Percentiles rank a stretch among this genome's conserved stretches.
Evolutionary conservation across 768 basidiomycete genomes (phyloP).

Genomic region (Coprinellus aureogranulatus): DNA sequence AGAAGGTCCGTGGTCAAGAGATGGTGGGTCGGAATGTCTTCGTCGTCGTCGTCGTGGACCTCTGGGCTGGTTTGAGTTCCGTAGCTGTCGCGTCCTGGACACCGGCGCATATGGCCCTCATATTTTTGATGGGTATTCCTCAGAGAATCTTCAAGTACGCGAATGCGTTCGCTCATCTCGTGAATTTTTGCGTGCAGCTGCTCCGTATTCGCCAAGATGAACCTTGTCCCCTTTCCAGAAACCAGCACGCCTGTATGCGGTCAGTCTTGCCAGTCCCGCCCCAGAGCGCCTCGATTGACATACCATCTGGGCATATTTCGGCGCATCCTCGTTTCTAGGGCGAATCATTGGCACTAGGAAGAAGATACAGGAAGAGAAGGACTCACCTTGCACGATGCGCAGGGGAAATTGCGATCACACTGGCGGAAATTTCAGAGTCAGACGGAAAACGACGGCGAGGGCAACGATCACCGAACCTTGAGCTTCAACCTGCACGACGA

Average conservation of each 20-base stretch:
- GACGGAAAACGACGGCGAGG: constrained; percentile 3
- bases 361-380: neutral
- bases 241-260: constrained; percentile 52
- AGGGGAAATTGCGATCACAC: constrained; percentile 55
- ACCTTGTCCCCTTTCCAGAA: constrained; percentile 65
- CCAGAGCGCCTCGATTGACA: constrained; percentile 8
- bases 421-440: constrained; percentile 20
- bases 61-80: constrained; percentile 13
- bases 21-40: constrained; percentile 40
- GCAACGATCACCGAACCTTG: constrained; percentile 40
- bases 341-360: constrained; percentile 1
- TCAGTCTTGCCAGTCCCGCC: neutral
- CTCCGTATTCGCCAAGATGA: constrained; percentile 66
- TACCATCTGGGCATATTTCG: constrained; percentile 65
- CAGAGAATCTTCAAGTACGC: constrained; percentile 58
- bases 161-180: constrained; percentile 65
- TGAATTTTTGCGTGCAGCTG: constrained; percentile 64
- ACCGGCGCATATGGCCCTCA: constrained; percentile 6
- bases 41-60: constrained; percentile 22
- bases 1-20: constrained; percentile 49
- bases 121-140: constrained; percentile 3
- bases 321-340: constrained; percentile 60
- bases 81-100: neutral
- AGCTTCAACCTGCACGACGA: constrained; percentile 43
- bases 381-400: constrained; percentile 41